Percentiles rank a stretch among this genome's conserved stretches.
Conservation (phyloP, 805 yeast genomes). For the Ogataea nitratoaversa region DNA sequence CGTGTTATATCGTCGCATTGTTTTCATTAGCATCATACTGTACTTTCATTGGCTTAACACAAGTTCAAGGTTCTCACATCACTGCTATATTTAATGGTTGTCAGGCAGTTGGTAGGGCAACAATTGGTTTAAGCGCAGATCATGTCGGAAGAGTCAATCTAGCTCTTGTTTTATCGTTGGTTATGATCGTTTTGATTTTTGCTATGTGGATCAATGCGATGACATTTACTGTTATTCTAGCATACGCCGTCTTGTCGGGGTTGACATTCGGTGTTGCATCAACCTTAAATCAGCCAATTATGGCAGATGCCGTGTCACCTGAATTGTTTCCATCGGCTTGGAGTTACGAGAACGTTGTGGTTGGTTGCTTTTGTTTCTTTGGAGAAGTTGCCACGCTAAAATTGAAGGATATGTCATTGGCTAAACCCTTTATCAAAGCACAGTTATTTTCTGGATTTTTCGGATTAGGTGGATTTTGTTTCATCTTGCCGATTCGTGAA, state of each 20-base stretch:
- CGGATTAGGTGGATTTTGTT: slow-evolving; percentile 38
- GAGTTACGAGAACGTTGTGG: slow-evolving; percentile 24
- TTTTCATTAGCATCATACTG: slow-evolving; percentile 48
- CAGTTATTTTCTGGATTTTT: slow-evolving; percentile 61
- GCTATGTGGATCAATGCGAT: slow-evolving; percentile 40
- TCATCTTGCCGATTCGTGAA: slow-evolving; percentile 46
- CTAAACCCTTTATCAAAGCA: slow-evolving; percentile 49
- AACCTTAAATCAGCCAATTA: slow-evolving; percentile 26
- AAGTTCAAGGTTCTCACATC: slow-evolving; percentile 40
- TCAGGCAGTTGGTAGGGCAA: slow-evolving; percentile 47
- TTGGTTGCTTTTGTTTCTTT: slow-evolving; percentile 26
- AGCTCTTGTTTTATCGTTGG: slow-evolving; percentile 31
- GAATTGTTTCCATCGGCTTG: slow-evolving; percentile 29
- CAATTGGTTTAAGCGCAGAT: slow-evolving; percentile 45
- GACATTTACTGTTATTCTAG: slow-evolving; percentile 31
- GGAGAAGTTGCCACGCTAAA: slow-evolving; percentile 30
- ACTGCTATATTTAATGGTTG: slow-evolving; percentile 44
- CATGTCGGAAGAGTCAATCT: slow-evolving; percentile 44
- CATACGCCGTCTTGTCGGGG: slow-evolving; percentile 41
- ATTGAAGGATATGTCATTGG: slow-evolving; percentile 14
- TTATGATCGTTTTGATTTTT: slow-evolving; percentile 36
- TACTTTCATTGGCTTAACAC: slow-evolving; percentile 41
- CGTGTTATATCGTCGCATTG: slow-evolving; percentile 42
- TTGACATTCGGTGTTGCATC: slow-evolving; percentile 41
- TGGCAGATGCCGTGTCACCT: slow-evolving; percentile 28